Evolutionary conservation across 352 stramenopile genomes (phyloP), one percentile per base, ranked within the genome.

Genomic region (Sclerospora graminicola): DNA sequence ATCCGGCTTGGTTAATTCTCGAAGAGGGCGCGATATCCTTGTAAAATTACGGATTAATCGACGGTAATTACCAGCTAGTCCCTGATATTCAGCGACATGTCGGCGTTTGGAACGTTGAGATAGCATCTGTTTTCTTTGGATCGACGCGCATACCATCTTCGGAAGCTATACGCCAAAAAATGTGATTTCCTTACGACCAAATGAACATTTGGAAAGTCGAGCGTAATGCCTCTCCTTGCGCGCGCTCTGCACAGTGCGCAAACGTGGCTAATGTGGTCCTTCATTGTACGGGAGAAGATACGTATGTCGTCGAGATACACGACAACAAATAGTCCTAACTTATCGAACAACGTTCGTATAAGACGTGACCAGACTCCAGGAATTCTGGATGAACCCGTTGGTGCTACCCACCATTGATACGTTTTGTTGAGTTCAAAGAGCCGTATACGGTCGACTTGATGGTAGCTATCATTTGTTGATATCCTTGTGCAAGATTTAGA

Each of bases 241-340:
- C 8, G 11, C 9, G 11, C 28, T 14, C 11, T 8, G 28, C 8
- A 4, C 8, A 32, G 4, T 14, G 9, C 9, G 28, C 28, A 13
- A 11, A 32, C 2, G 13, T 32, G 28, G 2, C 11, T 14, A 11
- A 15, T 3, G 11, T 51, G 43, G 9, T 51, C 43, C 8, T 39
- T 18, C 9, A 30, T 8, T 24, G 43, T 38, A 14, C 34, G 21
- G 0, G 33, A 51, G 26, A 51, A 51, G 3, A 51, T 13, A 8
- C 43, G 38, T 13, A 43, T 51, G n/a, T 44, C 43, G 15, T 38
- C 26, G 4, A 51, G 19, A 28, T 44, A 44, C 5, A 44, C 43
- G 1, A 50, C 23, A 13, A 43, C 33, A 36, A 50, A 42, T 2
- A 2, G 15, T 13, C 2, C 4, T 8, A 46, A 18, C 23, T 37